phyloP scores from a whole-genome alignment of 805 yeast genomes.

The Wickerhamiella qilinensis region DNA sequence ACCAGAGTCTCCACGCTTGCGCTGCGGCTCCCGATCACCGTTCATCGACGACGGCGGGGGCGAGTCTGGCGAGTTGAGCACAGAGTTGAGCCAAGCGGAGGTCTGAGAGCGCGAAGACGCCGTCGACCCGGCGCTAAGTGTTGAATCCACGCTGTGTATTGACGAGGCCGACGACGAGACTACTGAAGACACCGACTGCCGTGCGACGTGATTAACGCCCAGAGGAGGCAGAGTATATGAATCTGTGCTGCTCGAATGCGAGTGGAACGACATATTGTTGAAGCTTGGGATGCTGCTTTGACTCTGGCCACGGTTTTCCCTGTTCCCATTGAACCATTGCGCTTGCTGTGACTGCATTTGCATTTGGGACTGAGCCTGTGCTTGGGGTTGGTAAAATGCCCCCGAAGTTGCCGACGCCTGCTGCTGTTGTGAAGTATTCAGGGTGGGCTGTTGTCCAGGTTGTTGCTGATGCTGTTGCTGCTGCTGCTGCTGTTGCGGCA shows the following conservation, averaged over 20 bases:
- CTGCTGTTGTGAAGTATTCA: slow-evolving; percentile 8
- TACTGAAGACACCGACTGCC: slow-evolving; percentile 1
- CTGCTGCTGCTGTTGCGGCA: slow-evolving; percentile 3
- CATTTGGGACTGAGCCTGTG: not conserved
- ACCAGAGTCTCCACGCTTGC: not conserved
- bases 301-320: not conserved
- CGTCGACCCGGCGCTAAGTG: slow-evolving; percentile 2
- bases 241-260: not conserved
- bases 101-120: slow-evolving; percentile 7
- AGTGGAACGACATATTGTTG: not conserved
- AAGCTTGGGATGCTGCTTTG: not conserved
- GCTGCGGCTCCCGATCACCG: not conserved
- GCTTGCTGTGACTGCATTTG: not conserved
- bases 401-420: not conserved
- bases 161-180: slow-evolving; percentile 5
- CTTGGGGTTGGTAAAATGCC: not conserved
- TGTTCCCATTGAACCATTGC: not conserved
- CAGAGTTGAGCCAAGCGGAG: slow-evolving; percentile 7
- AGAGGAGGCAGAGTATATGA: not conserved
- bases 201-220: not conserved
- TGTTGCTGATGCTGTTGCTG: slow-evolving; percentile 7
- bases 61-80: slow-evolving; percentile 5
- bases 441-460: too few species aligned
- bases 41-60: slow-evolving; percentile 2
- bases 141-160: slow-evolving; percentile 4